A percentile compares a stretch with the other conserved stretches of the same genome.
phyloP scores from a whole-genome alignment of 208 protist genomes.

The Phytomonas sp. region DNA sequence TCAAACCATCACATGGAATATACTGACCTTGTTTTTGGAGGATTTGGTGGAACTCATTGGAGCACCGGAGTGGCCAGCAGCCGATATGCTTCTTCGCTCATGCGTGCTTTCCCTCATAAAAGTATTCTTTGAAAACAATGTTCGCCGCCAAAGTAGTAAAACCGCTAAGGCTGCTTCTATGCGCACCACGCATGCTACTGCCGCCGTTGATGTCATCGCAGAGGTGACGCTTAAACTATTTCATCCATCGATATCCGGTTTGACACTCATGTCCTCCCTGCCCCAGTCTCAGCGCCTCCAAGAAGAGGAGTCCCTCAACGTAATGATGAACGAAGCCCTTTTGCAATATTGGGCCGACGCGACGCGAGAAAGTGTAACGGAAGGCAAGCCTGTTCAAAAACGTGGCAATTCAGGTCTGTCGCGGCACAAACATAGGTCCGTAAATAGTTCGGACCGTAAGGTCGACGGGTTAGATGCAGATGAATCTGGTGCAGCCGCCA shows the following conservation, averaged over 20 bases:
- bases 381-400: not conserved
- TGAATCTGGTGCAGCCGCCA: not conserved
- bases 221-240: slow-evolving; percentile 48
- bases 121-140: slow-evolving; percentile 13
- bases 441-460: not conserved
- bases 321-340: not conserved
- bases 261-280: not conserved
- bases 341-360: not conserved
- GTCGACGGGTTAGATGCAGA: not conserved
- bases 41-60: slow-evolving; percentile 68
- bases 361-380: not conserved
- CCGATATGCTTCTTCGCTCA: slow-evolving; percentile 57
- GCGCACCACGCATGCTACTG: not conserved
- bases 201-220: slow-evolving; percentile 50
- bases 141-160: not conserved
- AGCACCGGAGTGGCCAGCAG: slow-evolving; percentile 61
- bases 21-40: slow-evolving; percentile 45
- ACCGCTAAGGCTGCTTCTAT: not conserved
- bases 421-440: not conserved
- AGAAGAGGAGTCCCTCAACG: not conserved
- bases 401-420: not conserved
- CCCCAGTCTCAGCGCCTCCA: not conserved
- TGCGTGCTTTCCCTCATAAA: slow-evolving; percentile 36
- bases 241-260: slow-evolving; percentile 9
- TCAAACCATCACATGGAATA: slow-evolving; percentile 17